Percentiles rank a stretch among this genome's conserved stretches.
Conservation (phyloP, 2,329 filamentous ascomycete species). For the Fusarium praegraminearum region DNA sequence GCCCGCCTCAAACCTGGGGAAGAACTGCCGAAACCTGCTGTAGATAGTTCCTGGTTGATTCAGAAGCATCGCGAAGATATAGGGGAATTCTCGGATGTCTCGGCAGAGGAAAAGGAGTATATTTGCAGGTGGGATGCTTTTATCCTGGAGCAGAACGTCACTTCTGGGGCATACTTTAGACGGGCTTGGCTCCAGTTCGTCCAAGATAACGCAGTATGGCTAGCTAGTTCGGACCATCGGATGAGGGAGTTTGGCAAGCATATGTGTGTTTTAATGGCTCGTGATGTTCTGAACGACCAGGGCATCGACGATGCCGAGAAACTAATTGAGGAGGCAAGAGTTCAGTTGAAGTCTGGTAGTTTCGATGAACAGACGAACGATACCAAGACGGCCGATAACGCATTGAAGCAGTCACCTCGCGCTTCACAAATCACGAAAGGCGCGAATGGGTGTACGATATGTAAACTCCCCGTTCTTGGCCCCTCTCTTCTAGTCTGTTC, state of each 20-base stretch:
- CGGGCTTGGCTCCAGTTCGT: conserved; percentile 66
- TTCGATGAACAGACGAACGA: conserved; percentile 22
- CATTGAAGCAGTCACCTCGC: conserved; percentile 48
- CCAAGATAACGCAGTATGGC: conserved; percentile 63
- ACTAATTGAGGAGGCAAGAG: conserved; percentile 59
- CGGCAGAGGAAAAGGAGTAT: conserved; percentile 67
- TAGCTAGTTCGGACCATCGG: conserved; percentile 61
- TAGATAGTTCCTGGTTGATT: conserved; percentile 67
- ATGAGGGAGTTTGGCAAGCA: conserved; percentile 69
- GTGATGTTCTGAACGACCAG: conserved; percentile 60
- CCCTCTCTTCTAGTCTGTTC: conserved; percentile 62
- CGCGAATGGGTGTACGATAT: conserved; percentile 61
- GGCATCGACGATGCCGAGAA: conserved; percentile 58
- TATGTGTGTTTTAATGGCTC: conserved; percentile 62
- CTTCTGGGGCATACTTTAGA: conserved; percentile 64
- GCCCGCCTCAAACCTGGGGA: conserved; percentile 62
- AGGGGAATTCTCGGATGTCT: conserved; percentile 68
- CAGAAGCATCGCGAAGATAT: conserved; percentile 71
- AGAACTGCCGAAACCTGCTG: conserved; percentile 57
- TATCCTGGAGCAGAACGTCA: conserved; percentile 63
- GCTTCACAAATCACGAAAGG: conserved; percentile 57
- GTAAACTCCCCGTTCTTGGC: conserved; percentile 62
- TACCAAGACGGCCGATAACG: conserved; percentile 26
- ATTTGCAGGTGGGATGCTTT: conserved; percentile 70
- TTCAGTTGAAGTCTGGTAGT: conserved; percentile 35